Evolutionary conservation across 495 filamentous ascomycete species (phyloP), one percentile per base, ranked within the genome.

Genomic region (Letharia lupina): DNA sequence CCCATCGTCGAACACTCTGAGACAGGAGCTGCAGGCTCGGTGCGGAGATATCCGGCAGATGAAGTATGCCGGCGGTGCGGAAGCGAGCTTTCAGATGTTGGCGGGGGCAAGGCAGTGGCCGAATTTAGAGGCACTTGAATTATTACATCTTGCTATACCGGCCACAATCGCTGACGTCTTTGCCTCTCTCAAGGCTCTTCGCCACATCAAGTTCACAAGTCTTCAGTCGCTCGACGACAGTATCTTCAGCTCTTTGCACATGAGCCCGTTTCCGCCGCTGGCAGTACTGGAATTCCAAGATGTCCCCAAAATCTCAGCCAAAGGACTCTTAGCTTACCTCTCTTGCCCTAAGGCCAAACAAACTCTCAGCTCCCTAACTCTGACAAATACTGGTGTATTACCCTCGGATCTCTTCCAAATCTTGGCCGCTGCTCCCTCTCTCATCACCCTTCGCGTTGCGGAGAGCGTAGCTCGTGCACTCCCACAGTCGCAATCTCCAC

Each of bases 11-110:
- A 72, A 86, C 45, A 85, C 89, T 1, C 74, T 98, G 70, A 86
- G 89, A 67, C 85, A 91, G 66, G 94, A 96, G 72, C 75, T 97
- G 39, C 89, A 93, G 75, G 86, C 84, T 5, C 83, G 89, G 42
- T 97, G 92, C 73, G 84, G 87, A 40, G 85, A 95, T 70, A 76
- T 98, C 37, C 84, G 92, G 60, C 92, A 90, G 70, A 97, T 97
- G 91, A 85, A 81, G 41, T 98, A 95, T 77, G 80, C 81, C 50
- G 76, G 79, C 47, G 94, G 94, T 13, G 81, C 89, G 11, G 94
- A 97, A 78, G 84, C 83, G 50, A 88, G 85, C 73, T 84, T 98
- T 67, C 83, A 89, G 64, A 78, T 84, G 35, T 77, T 97, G 23
- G 80, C 83, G 11, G 79, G 81, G 11, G 81, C 86, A 10, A 78